These are phyloP conservation scores for Aspergillus homomorphus DNA, from an alignment of 495 filamentous ascomycete species.

Conservation along the genomic window DNA sequence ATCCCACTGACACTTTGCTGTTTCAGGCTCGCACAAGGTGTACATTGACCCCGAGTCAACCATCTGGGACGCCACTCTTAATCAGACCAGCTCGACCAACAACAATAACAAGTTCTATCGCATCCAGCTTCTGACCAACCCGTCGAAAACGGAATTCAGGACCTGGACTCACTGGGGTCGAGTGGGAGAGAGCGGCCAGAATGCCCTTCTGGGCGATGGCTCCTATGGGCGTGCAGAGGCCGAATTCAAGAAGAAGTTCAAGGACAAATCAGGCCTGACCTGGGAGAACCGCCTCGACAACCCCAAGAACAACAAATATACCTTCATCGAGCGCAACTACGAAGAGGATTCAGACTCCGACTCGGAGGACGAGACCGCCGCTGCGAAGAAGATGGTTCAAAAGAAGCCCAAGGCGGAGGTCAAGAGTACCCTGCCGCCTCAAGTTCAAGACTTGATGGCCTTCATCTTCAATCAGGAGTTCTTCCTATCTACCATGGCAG, in stretches of 20 bases:
- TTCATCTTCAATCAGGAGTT: conserved; percentile 79
- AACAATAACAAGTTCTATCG: conserved; percentile 78
- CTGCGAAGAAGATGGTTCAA: conserved; percentile 27
- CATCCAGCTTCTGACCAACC: conserved; percentile 46
- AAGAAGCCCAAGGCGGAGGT: conserved; percentile 25
- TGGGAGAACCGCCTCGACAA: conserved; percentile 62
- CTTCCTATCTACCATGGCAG: conserved; percentile 61
- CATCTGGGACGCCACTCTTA: conserved; percentile 59
- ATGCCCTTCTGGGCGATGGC: conserved; percentile 41
- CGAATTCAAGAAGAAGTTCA: conserved; percentile 72
- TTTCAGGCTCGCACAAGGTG: conserved; percentile 40
- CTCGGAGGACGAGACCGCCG: conserved; percentile 49
- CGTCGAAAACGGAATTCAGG: conserved; percentile 32
- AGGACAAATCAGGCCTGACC: conserved; percentile 64
- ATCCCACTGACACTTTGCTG: neutral
- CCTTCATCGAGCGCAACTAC: conserved; percentile 70
- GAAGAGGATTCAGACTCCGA: conserved; percentile 66
- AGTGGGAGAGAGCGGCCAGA: conserved; percentile 70
- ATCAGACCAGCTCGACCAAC: conserved; percentile 46
- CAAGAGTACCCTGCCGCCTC: conserved; percentile 54
- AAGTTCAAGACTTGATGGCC: conserved; percentile 64
- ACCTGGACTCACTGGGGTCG: conserved; percentile 76
- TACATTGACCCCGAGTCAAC: conserved; percentile 60
- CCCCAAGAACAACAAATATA: conserved; percentile 67
- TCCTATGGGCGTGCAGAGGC: conserved; percentile 43